These are phyloP conservation scores for Termitomyces sp. DNA, from an alignment of 768 basidiomycete species.

Conservation along the genomic window DNA sequence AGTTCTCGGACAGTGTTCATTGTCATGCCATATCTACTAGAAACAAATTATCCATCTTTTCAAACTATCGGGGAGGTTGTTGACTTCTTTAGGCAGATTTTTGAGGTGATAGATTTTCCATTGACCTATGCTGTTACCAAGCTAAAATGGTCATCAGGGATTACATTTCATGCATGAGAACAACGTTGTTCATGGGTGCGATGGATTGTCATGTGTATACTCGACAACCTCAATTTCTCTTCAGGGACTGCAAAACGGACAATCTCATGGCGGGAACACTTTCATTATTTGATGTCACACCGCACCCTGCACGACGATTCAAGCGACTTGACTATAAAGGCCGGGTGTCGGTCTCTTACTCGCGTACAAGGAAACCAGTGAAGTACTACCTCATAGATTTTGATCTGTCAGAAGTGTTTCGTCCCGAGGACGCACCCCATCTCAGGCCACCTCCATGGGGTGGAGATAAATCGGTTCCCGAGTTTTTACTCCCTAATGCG, in stretches of 20 bases:
- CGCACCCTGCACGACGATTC: no score
- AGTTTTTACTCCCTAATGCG: not conserved
- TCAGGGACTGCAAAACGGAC: no score
- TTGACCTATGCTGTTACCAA: not conserved
- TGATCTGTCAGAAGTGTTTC: not conserved
- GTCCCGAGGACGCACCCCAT: not conserved
- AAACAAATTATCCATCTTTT: not conserved
- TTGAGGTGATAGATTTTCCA: not conserved
- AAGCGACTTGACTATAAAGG: not conserved
- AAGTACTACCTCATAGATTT: not conserved
- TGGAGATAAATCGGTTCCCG: not conserved
- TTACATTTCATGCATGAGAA: not conserved
- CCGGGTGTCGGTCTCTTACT: not conserved
- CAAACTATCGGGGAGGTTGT: not conserved
- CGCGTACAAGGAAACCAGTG: not conserved
- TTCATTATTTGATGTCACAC: no score
- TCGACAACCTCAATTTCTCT: no score
- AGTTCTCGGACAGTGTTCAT: conserved; percentile 10
- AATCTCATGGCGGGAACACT: no score
- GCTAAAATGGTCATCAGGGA: not conserved
- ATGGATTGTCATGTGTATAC: no score
- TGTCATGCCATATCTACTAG: conserved; percentile 21
- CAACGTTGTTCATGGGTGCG: not conserved
- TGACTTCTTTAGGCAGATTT: not conserved
- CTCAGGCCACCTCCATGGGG: not conserved